Percentiles rank a stretch among this genome's conserved stretches.
phyloP scores from a whole-genome alignment of 345 rosid genomes.

The Eucalyptus sp. region DNA sequence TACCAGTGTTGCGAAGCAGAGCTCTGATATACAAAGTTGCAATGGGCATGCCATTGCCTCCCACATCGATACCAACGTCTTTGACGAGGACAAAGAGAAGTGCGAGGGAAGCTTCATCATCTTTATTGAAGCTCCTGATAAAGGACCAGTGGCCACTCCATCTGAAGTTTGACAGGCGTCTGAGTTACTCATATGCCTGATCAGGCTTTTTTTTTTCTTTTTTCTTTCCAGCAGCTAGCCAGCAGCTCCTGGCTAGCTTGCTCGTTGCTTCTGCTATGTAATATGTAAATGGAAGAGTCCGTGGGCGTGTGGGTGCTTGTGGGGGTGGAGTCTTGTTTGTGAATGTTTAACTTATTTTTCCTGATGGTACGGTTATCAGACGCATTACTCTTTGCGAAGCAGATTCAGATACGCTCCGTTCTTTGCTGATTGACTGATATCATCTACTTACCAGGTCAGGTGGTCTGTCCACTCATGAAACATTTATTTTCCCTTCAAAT shows the following conservation, averaged over 20 bases:
- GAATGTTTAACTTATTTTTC: neutral
- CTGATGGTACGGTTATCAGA: neutral
- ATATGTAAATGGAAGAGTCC: neutral
- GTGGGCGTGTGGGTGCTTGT: neutral
- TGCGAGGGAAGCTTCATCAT: neutral
- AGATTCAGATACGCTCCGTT: neutral
- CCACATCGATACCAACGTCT: neutral
- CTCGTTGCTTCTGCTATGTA: neutral
- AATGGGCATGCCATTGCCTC: neutral
- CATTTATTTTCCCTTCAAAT: neutral
- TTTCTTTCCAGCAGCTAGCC: neutral
- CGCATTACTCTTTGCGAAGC: neutral
- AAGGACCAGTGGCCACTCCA: neutral
- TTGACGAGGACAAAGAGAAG: neutral
- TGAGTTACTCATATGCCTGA: neutral
- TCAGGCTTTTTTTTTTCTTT: neutral
- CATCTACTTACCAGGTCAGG: neutral
- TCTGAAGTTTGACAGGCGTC: neutral
- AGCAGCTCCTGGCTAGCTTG: neutral
- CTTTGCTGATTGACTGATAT: neutral
- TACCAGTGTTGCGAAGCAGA: neutral
- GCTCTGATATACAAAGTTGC: neutral
- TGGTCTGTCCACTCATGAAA: neutral
- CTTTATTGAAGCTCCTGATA: neutral
- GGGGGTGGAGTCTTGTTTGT: neutral